Evolutionary conservation across 768 basidiomycete species (phyloP).

Genomic region (Flagelloscypha sp.): DNA sequence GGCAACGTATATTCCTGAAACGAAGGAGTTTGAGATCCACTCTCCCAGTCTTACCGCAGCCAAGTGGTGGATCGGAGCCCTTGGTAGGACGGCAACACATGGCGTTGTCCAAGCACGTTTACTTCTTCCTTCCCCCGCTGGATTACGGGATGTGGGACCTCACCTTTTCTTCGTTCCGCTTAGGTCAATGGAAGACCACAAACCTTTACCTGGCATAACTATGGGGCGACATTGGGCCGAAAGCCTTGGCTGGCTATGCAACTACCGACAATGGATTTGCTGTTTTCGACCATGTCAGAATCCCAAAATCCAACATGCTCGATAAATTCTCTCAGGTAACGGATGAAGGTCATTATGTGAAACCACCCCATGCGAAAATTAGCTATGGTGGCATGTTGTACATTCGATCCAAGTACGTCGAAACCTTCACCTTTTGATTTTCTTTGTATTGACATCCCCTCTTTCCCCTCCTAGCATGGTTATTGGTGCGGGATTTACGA

Average conservation of each 20-base stretch:
- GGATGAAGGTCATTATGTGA: slow-evolving; percentile 51
- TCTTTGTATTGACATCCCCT: too few relatives aligned
- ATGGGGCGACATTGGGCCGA: slow-evolving; percentile 72
- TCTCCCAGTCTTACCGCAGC: slow-evolving; percentile 66
- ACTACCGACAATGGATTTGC: slow-evolving; percentile 63
- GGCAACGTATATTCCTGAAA: slow-evolving; percentile 61
- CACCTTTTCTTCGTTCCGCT: slow-evolving; percentile 72
- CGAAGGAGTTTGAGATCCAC: slow-evolving; percentile 65
- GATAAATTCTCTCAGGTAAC: slow-evolving; percentile 67
- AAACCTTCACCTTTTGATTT: too few relatives aligned
- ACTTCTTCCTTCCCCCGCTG: slow-evolving; percentile 54
- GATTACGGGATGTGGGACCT: slow-evolving; percentile 54
- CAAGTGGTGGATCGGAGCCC: slow-evolving; percentile 79
- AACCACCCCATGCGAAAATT: slow-evolving; percentile 65
- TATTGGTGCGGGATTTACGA: slow-evolving; percentile 47
- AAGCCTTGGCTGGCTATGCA: slow-evolving; percentile 40
- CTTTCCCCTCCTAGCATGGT: slow-evolving; percentile 57
- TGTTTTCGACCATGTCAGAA: slow-evolving; percentile 54
- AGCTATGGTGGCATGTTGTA: slow-evolving; percentile 72
- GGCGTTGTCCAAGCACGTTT: slow-evolving; percentile 72
- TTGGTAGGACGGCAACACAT: slow-evolving; percentile 67
- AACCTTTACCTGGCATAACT: slow-evolving; percentile 47
- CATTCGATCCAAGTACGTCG: too few relatives aligned
- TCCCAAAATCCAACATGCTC: slow-evolving; percentile 66
- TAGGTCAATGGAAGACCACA: slow-evolving; percentile 55